A percentile compares a stretch with the other conserved stretches of the same genome.
phyloP scores from a whole-genome alignment of 768 basidiomycete genomes.

The Boletus insuetus region DNA sequence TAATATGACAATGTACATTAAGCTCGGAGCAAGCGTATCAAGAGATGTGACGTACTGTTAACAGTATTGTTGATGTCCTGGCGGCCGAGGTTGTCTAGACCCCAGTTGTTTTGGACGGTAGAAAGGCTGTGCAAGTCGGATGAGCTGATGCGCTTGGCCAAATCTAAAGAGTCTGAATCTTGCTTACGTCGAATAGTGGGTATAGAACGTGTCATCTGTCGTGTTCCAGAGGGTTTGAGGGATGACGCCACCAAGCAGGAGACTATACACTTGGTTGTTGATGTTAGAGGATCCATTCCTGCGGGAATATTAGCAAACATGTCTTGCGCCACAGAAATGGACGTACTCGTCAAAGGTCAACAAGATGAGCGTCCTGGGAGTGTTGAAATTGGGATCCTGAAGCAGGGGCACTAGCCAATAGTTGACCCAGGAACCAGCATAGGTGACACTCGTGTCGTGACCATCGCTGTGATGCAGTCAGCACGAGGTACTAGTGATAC shows the following conservation, averaged over 20 bases:
- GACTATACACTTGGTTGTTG: slow-evolving; percentile 46
- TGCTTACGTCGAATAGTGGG: slow-evolving; percentile 50
- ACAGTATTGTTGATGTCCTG: slow-evolving; percentile 48
- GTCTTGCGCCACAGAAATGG: too few species aligned
- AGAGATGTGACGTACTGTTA: slow-evolving; percentile 8
- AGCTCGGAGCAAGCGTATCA: background rate
- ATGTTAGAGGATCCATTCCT: slow-evolving; percentile 31
- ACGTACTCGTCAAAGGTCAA: too few species aligned
- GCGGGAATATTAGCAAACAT: background rate
- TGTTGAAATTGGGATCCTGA: too few species aligned
- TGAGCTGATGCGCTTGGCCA: background rate
- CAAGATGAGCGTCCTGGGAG: too few species aligned
- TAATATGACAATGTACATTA: background rate
- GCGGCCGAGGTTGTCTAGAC: slow-evolving; percentile 56
- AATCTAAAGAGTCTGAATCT: background rate
- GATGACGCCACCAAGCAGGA: slow-evolving; percentile 47
- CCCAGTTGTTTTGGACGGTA: slow-evolving; percentile 61
- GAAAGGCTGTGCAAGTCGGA: slow-evolving; percentile 32
- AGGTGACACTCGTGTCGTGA: too few species aligned
- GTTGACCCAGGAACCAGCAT: too few species aligned
- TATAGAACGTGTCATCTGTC: slow-evolving; percentile 53
- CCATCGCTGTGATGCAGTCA: too few species aligned
- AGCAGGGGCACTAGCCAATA: too few species aligned
- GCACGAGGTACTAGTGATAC: background rate
- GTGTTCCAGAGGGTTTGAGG: slow-evolving; percentile 42